Conservation (phyloP, 2,329 filamentous ascomycete genomes). For the Arachnopeziza araneosa region DNA sequence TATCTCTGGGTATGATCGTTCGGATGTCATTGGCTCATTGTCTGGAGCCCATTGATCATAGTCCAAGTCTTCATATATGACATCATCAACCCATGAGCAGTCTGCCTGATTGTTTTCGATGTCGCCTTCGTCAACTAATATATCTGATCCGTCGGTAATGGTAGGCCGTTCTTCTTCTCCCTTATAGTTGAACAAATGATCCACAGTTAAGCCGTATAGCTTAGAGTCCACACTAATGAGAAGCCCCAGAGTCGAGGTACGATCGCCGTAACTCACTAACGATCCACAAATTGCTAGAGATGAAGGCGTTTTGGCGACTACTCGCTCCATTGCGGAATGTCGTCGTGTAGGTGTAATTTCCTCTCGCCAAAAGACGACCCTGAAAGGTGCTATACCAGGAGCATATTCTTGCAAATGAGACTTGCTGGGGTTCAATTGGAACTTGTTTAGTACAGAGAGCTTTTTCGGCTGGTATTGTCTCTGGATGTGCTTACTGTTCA, state of each 20-base stretch:
- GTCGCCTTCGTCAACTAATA: background rate
- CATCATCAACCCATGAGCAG: conserved; percentile 5
- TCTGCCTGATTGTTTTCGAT: background rate
- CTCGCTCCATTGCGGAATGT: conserved; percentile 5
- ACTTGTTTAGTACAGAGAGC: background rate
- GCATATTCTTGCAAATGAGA: background rate
- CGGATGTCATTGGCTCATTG: background rate
- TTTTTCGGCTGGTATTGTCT: background rate
- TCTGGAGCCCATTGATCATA: background rate
- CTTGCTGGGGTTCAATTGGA: background rate
- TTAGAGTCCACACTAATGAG: conserved; percentile 7
- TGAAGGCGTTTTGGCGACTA: background rate
- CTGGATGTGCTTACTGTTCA: background rate
- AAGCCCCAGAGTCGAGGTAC: conserved; percentile 5
- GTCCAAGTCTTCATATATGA: conserved; percentile 7
- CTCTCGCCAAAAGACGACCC: conserved; percentile 6
- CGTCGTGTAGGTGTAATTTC: conserved; percentile 3
- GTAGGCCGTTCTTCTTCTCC: background rate
- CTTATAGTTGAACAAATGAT: background rate
- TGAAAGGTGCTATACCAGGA: background rate
- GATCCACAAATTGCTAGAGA: conserved; percentile 6
- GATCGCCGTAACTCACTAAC: conserved; percentile 4
- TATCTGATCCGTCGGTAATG: background rate
- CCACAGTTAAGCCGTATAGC: conserved; percentile 8
- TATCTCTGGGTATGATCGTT: background rate